Evolutionary conservation across 257 asterid species (phyloP), one percentile per base, ranked within the genome.

Genomic region (Cruciata laevipes): DNA sequence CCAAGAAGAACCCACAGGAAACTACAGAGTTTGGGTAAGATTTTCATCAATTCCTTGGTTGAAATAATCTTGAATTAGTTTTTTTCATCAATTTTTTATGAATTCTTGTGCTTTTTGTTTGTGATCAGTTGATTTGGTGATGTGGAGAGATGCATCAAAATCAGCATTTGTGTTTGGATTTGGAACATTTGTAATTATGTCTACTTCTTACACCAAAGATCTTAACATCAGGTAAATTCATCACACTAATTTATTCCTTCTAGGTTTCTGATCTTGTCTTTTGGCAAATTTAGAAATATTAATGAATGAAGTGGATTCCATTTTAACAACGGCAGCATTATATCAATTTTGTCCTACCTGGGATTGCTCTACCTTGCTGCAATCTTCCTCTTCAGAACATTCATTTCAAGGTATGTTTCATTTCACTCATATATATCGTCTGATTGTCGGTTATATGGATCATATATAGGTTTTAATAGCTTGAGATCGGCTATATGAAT

Each of bases 111-210:
- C 13, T 20, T 20, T 53, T 53, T 53, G 51, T 47, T 21, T 53
- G 60, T 53, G 27, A 53, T 8, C 81, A 93, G 97, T 82, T 82
- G 93, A 90, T 52, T 63, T 87, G 27, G 71, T 94, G 16, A 94
- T 90, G 99, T 94, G 99, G 99, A 90, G 80, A 67, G 95, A 94
- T 69, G 83, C 67, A 71, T 83, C 97, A 77, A 90, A 82, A 81
- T 79, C 97, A 73, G 86, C 99, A 70, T 87, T 94, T 62, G 75
- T 87, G 3, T 94, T 88, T 85, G 99, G 99, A 61, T 64, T 85
- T 72, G 96, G 96, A 38, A 84, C 95, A 12, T 94, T 94, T 80
- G 73, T 81, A 33, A 87, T 90, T 1, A 70, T 94, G 61, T 90
- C 96, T 38, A 88, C 97, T 66, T 87, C 97, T 47, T 88, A 77